Evolutionary conservation across 169 alveolate genomes (phyloP), one percentile per base, ranked within the genome.

Genomic region (Cryptosporidium andersoni): DNA sequence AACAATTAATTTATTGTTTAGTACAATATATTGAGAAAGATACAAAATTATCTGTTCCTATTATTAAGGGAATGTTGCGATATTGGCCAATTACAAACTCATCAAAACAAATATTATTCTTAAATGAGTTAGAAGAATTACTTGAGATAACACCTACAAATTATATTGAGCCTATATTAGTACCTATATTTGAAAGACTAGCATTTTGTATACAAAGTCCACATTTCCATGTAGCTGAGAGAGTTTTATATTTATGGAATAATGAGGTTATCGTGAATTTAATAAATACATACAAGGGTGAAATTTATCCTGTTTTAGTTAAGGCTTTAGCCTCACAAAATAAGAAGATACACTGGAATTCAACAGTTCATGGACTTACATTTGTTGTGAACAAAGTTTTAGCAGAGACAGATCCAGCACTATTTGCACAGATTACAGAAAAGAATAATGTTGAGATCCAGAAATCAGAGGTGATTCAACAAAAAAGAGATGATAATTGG

Each of bases 81-180:
- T 96, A 93, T 91, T 98, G 99, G 99, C 99, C 99, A 14, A 94
- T 95, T 66, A 97, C 97, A 14, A 96, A 96, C 90, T 94, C 98
- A 51, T 95, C 95, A 42, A 96, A 96, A 82, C 99, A 97, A 91
- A 93, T 96, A 3, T 92, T 96, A 55, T 97, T 96, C 91, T 92
- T 97, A 80, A 93, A 95, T 82, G 99, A 97, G 88, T 90, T 97
- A 64, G 97, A 96, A 88, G 99, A 96, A 89, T 98, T 96, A 36
- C 82, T 91, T 36, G 85, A 92, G 58, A 82, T 92, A 81, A 94
- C 96, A 16, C 96, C 94, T 90, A 88, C 91, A 8, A 89, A 95
- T 52, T 95, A 94, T 80, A 90, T 94, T 60, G 92, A 89, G 80
- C 88, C 88, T 39, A 92, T 94, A 63, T 89, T 92, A 82, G 81